phyloP scores from a whole-genome alignment of 768 basidiomycete species.

The Pleurotus giganteus region DNA sequence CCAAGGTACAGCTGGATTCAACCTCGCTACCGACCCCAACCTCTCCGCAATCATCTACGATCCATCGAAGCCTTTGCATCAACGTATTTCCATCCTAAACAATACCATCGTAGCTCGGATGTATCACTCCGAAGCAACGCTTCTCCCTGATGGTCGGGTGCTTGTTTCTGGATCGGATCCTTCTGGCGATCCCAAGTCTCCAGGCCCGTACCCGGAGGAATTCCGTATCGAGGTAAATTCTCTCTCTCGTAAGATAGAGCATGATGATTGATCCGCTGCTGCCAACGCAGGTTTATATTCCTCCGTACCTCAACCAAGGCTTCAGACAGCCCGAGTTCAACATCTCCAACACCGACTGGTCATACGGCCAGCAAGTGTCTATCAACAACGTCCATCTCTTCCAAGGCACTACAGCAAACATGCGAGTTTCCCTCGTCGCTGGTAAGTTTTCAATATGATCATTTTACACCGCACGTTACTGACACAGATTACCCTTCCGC shows the following conservation, averaged over 20 bases:
- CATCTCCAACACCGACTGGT: slow-evolving; percentile 62
- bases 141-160: slow-evolving; percentile 57
- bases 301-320: slow-evolving; percentile 76
- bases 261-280: too few species aligned
- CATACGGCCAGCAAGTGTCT: slow-evolving; percentile 47
- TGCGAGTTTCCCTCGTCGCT: slow-evolving; percentile 65
- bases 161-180: slow-evolving; percentile 59
- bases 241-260: too few species aligned
- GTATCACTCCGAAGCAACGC: slow-evolving; percentile 48
- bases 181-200: too few species aligned
- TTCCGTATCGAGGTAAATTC: slow-evolving; percentile 59
- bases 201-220: slow-evolving; percentile 52
- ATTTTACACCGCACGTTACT: slow-evolving; percentile 3
- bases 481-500: slow-evolving; percentile 4
- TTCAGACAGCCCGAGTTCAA: slow-evolving; percentile 60
- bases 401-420: slow-evolving; percentile 37
- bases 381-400: slow-evolving; percentile 48
- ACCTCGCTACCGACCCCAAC: slow-evolving; percentile 48
- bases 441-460: slow-evolving; percentile 47
- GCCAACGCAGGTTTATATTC: slow-evolving; percentile 80
- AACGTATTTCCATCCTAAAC: slow-evolving; percentile 50
- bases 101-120: slow-evolving; percentile 53
- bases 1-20: slow-evolving; percentile 55
- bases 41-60: slow-evolving; percentile 52
- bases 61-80: slow-evolving; percentile 41